Evolutionary conservation across 306 rosid genomes (phyloP), one percentile per base, ranked within the genome.

Genomic region (Vicia faba): DNA sequence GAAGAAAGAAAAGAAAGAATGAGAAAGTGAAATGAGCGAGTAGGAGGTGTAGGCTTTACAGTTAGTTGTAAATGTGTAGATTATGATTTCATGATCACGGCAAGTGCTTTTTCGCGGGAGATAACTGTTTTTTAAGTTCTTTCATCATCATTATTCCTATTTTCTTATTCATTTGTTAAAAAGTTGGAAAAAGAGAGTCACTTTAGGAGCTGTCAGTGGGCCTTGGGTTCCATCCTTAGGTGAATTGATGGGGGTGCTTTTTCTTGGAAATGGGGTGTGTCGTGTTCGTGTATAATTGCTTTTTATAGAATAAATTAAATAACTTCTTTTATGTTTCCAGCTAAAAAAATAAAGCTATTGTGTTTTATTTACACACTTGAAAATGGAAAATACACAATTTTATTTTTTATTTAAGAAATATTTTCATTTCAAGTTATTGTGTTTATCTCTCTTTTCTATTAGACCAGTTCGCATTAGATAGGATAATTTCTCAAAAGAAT

Each of bases 21-120:
- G 64, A 56, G 53, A 61, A 45, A 33, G 9, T 33, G 56, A 7
- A 55, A 49, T 51, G 36, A 11, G 26, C 11, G 28, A 63, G 38
- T 11, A 71, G 73, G 73, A 7, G 31, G 49, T 36, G 64, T 20
- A 48, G 73, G 74, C 95, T 89, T 87, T 85, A 84, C 90, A 82
- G 96, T 85, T 83, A 85, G 96, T 87, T 83, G 69, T 53, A 29
- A 38, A 26, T n/a, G 20, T 50, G 20, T 15, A 8, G 12, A 69
- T 20, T 75, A 83, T 82, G 19, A 83, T 84, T 84, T 76, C 50
- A 80, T 75, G 44, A 51, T 68, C 72, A 63, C 14, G 60, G 61
- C 72, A 84, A 74, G 36, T 58, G 63, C 91, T 80, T 83, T 86
- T 86, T 23, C 79, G 93, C 86, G 89, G 93, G 91, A 88, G 82